Evolutionary conservation across 345 rosid genomes (phyloP).

Genomic region (Linum trigynum): DNA sequence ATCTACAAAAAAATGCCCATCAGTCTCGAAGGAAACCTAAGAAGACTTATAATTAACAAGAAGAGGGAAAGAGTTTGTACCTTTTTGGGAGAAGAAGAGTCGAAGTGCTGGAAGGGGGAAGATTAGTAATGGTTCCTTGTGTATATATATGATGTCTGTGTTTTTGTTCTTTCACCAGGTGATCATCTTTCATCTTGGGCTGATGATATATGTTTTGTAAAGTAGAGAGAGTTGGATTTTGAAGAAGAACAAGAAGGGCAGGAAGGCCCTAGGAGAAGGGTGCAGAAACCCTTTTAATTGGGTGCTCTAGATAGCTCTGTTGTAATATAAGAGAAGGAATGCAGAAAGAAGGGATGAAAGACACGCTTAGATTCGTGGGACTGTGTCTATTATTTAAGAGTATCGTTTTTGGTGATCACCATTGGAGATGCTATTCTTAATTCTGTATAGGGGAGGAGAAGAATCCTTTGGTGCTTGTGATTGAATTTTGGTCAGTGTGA

Average conservation of each 20-base stretch:
- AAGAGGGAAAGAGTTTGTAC: constrained; percentile 24
- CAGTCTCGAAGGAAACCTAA: constrained; percentile 14
- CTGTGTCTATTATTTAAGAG: no score
- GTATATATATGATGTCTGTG: background rate
- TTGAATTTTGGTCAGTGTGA: no score
- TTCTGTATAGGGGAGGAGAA: no score
- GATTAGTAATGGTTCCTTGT: background rate
- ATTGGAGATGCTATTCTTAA: no score
- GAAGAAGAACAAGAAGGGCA: background rate
- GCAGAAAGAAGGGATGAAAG: background rate
- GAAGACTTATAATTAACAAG: constrained; percentile 20
- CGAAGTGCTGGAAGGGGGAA: background rate
- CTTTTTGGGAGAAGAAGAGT: constrained; percentile 16
- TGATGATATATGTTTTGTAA: background rate
- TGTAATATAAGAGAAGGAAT: background rate
- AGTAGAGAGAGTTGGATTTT: background rate
- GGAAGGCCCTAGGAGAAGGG: background rate
- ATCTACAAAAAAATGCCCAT: constrained; percentile 18
- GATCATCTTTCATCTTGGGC: background rate
- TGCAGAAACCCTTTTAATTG: no score
- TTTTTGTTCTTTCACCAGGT: background rate
- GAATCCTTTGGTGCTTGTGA: no score
- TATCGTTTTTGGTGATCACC: no score
- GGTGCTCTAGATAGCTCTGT: background rate
- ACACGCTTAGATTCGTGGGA: no score